Evolutionary conservation across 148 eudicot species (phyloP), one percentile per base, ranked within the genome.

Genomic region (Linanthus parryae): DNA sequence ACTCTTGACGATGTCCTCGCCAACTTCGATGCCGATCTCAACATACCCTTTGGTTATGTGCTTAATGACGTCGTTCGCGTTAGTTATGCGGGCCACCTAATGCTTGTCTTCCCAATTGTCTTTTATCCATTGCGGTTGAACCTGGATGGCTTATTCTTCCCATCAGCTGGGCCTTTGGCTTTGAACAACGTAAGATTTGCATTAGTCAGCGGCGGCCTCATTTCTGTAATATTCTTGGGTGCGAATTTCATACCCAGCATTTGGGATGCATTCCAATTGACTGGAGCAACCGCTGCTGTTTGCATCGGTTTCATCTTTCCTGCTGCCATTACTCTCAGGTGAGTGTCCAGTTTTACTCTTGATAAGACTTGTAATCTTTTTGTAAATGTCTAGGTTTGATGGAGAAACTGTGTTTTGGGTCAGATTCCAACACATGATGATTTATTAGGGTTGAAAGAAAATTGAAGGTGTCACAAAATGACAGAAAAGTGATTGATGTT

Each of bases 201-300:
- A 21, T 57, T 69, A 21, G 65, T 71, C 51, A 86, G 87, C 20
- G 16, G 61, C 64, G 82, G 81, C 44, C 78, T 91, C 63, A 63
- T 91, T 44, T 19, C 63, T 18, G 54, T 81, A 40, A 70, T 79
- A 53, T 74, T 86, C 40, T 26, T 83, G 39, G 98, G 89, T 62
- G 95, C 98, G 48, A 79, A 83, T 52, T 91, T 77, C 56, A 73
- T 86, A 35, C 98, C 98, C 8, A 86, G 86, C 73, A 86, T 91
- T 30, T 91, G 98, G 95, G 84, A 79, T 42, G 98, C 94, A 54
- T 91, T 91, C 63, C 92, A 91, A 72, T 91, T 91, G 56, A 91
- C 95, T 33, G 98, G 98, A 36, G 98, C 95, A 44, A 91, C 98
- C 44, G 95, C 98, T 41, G 98, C 95, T 42, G 95, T 82, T 25